Percentiles rank a stretch among this genome's conserved stretches.
These are phyloP conservation scores for Claviceps africana DNA, from an alignment of 2,329 filamentous ascomycete genomes.

Conservation along the genomic window DNA sequence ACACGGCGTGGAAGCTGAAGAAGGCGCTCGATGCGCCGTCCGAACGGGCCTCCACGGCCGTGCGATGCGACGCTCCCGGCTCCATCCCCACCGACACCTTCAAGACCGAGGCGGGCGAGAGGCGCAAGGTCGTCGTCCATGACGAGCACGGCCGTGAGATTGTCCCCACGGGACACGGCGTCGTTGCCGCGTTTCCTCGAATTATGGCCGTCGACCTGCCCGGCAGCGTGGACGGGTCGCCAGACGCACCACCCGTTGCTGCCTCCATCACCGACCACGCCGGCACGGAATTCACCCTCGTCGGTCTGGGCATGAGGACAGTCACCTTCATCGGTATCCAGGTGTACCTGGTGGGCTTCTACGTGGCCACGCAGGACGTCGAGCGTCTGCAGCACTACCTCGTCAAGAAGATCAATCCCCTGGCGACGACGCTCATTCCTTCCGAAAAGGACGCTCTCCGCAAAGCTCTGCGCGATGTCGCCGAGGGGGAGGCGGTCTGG, in stretches of 20 bases:
- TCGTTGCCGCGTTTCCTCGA: conserved; percentile 67
- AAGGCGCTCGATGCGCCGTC: conserved; percentile 20
- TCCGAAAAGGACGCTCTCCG: conserved; percentile 66
- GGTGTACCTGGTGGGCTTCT: conserved; percentile 90
- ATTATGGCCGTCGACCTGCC: conserved; percentile 47
- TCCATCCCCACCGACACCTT: conserved; percentile 30
- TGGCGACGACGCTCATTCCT: conserved; percentile 70
- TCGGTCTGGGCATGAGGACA: conserved; percentile 76
- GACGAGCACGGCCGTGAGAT: conserved; percentile 59
- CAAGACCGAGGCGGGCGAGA: conserved; percentile 32
- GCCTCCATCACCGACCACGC: conserved; percentile 25
- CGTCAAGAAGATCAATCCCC: conserved; percentile 58
- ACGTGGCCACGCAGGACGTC: conserved; percentile 74
- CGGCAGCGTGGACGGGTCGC: conserved; percentile 6
- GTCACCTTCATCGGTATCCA: conserved; percentile 84
- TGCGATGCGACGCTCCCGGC: conserved; percentile 22
- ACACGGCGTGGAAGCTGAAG: conserved; percentile 39
- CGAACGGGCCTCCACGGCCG: conserved; percentile 22
- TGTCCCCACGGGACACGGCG: conserved; percentile 66
- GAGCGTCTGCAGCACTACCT: conserved; percentile 65
- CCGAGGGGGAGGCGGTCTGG: conserved; percentile 61
- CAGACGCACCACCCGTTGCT: conserved; percentile 14
- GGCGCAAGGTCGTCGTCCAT: conserved; percentile 46
- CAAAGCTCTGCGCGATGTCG: conserved; percentile 53
- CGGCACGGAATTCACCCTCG: conserved; percentile 64